phyloP scores from a whole-genome alignment of 164 flowering plant species.

The Echeveria elegans region DNA sequence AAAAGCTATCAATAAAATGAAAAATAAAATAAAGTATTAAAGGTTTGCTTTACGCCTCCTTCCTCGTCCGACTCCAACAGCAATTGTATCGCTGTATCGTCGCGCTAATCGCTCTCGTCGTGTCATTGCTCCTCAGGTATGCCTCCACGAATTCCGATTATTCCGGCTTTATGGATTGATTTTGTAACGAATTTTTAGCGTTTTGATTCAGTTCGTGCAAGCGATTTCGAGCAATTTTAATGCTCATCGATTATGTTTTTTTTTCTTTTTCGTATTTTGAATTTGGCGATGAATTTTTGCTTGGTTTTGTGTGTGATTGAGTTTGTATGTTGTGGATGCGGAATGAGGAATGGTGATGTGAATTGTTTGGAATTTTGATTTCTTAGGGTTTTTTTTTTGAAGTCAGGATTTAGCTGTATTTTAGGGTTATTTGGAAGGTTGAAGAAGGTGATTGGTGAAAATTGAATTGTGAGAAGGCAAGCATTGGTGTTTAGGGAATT shows the following conservation, averaged over 20 bases:
- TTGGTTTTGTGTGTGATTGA: neutral
- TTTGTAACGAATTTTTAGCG: neutral
- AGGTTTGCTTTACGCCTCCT: neutral
- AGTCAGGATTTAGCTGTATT: neutral
- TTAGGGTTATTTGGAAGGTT: neutral
- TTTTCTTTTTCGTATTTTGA: neutral
- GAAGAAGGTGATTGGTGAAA: neutral
- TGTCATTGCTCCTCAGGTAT: neutral
- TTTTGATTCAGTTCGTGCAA: neutral
- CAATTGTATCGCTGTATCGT: neutral
- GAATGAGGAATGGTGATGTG: neutral
- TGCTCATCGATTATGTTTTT: neutral
- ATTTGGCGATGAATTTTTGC: neutral
- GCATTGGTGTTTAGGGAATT: neutral
- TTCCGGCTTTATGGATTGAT: neutral
- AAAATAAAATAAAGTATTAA: too few relatives aligned
- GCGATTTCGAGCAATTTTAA: neutral
- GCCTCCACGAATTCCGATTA: neutral
- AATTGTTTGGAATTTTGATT: neutral
- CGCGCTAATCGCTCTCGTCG: neutral
- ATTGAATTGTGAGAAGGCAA: neutral
- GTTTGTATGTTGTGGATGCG: neutral
- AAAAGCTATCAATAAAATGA: neutral
- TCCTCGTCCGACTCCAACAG: neutral
- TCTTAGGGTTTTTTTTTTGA: neutral